These are phyloP conservation scores for Boletus huronensis DNA, from an alignment of 768 basidiomycete genomes.

Conservation along the genomic window DNA sequence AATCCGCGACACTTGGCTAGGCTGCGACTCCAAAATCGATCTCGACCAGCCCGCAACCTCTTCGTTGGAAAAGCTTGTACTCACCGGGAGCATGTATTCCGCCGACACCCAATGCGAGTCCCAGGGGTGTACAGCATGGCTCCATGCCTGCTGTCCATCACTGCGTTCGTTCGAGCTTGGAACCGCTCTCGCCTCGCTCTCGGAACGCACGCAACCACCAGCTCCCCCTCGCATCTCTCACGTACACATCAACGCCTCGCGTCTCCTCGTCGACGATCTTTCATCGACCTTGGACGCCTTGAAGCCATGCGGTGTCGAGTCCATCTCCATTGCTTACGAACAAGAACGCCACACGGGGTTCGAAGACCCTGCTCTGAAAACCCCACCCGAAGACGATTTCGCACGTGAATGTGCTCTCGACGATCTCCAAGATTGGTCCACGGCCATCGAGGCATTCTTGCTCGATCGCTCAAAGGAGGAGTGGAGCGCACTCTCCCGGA, in stretches of 20 bases:
- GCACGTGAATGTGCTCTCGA: slow-evolving; percentile 30
- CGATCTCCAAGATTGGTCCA: slow-evolving; percentile 29
- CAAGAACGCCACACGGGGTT: slow-evolving; percentile 1
- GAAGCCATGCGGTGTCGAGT: slow-evolving; percentile 13
- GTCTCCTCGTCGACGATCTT: slow-evolving; percentile 21
- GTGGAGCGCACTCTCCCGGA: slow-evolving; percentile 17
- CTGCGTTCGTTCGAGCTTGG: slow-evolving; percentile 22
- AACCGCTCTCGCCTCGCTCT: slow-evolving; percentile 19
- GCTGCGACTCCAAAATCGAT: slow-evolving; percentile 32
- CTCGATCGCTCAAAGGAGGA: slow-evolving; percentile 7
- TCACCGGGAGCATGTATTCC: slow-evolving; percentile 33
- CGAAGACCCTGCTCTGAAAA: slow-evolving; percentile 1
- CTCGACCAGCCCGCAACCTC: neutral
- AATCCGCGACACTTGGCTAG: slow-evolving; percentile 70
- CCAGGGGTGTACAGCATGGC: slow-evolving; percentile 26
- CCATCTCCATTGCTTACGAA: slow-evolving; percentile 24
- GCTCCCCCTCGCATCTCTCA: slow-evolving; percentile 14
- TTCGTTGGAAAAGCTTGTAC: slow-evolving; percentile 18
- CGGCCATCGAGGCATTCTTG: slow-evolving; percentile 21
- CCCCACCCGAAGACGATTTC: slow-evolving; percentile 20
- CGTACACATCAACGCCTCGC: slow-evolving; percentile 28
- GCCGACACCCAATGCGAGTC: slow-evolving; percentile 14
- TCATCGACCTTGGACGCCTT: slow-evolving; percentile 20
- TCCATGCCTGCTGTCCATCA: slow-evolving; percentile 25
- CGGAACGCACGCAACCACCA: neutral